These are phyloP conservation scores for Teratosphaeria pseudoeucalypti DNA, from an alignment of 2,329 filamentous ascomycete species.

Conservation along the genomic window DNA sequence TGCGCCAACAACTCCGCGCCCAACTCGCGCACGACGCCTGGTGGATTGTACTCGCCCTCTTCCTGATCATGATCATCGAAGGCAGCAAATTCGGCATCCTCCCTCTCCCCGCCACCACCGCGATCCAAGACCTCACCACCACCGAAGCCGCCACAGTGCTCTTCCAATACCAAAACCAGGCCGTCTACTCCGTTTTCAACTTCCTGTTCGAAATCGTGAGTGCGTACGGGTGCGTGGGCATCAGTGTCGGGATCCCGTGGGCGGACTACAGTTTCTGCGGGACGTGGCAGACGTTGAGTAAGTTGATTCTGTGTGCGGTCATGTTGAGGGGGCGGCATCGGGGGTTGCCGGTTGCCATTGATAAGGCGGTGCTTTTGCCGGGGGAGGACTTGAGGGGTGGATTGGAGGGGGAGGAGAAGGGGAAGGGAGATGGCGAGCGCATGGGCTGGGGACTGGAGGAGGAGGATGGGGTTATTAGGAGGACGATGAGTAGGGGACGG, in stretches of 20 bases:
- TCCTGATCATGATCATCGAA: conserved; percentile 38
- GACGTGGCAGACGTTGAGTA: conserved; percentile 39
- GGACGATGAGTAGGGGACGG: conserved; percentile 9
- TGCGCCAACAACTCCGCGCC: conserved; percentile 34
- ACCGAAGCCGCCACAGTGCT: background rate
- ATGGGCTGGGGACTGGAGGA: conserved; percentile 4
- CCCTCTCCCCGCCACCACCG: background rate
- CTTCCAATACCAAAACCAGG: conserved; percentile 19
- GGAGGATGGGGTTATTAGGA: conserved; percentile 5
- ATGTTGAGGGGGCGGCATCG: conserved; percentile 48
- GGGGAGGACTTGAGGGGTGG: conserved; percentile 19
- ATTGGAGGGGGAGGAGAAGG: conserved; percentile 16
- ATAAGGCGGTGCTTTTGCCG: conserved; percentile 35
- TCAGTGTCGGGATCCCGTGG: conserved; percentile 36
- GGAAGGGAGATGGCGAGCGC: conserved; percentile 25
- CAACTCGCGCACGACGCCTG: conserved; percentile 39
- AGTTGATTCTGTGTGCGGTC: conserved; percentile 44
- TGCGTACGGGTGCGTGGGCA: conserved; percentile 35
- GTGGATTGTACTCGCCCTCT: conserved; percentile 35
- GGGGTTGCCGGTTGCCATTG: conserved; percentile 45
- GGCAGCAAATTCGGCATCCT: conserved; percentile 21
- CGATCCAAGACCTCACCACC: background rate
- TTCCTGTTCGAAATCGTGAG: conserved; percentile 37
- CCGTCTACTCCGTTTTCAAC: conserved; percentile 33
- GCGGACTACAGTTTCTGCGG: conserved; percentile 39